Percentiles rank a stretch among this genome's conserved stretches.
These are phyloP conservation scores for Mucor saturninus DNA, from an alignment of 371 early-diverging fungal genomes.

Conservation along the genomic window DNA sequence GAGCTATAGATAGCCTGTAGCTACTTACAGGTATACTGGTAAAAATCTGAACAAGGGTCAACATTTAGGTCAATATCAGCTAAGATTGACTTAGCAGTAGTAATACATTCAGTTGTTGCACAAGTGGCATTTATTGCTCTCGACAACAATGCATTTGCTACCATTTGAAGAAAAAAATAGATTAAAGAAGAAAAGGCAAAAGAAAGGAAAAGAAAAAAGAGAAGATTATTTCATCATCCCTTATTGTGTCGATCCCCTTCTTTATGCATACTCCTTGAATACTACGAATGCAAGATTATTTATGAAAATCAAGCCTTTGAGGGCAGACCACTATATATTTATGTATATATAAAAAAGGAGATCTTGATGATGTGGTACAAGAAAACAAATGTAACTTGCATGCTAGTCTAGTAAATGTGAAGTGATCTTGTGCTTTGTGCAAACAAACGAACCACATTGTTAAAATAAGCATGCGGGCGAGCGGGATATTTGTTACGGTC, in stretches of 20 bases:
- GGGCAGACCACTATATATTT: too few relatives aligned
- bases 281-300: too few relatives aligned
- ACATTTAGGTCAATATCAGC: slow-evolving; percentile 26
- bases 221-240: not conserved
- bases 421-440: too few relatives aligned
- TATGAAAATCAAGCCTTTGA: too few relatives aligned
- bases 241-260: not conserved
- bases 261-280: not conserved
- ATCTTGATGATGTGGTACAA: too few relatives aligned
- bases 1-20: not conserved
- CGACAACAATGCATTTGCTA: not conserved
- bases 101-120: slow-evolving; percentile 47
- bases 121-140: slow-evolving; percentile 21
- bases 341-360: too few relatives aligned
- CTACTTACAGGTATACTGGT: slow-evolving; percentile 58
- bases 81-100: slow-evolving; percentile 43
- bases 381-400: too few relatives aligned
- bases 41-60: slow-evolving; percentile 56
- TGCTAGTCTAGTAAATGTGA: too few relatives aligned
- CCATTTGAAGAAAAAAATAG: not conserved
- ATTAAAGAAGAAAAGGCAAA: not conserved
- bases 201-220: not conserved
- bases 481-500: too few relatives aligned
- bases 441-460: too few relatives aligned
- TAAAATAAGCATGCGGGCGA: too few relatives aligned